Evolutionary conservation across 2,329 filamentous ascomycete genomes (phyloP), one percentile per base, ranked within the genome.

Genomic region (Clonostachys solani): DNA sequence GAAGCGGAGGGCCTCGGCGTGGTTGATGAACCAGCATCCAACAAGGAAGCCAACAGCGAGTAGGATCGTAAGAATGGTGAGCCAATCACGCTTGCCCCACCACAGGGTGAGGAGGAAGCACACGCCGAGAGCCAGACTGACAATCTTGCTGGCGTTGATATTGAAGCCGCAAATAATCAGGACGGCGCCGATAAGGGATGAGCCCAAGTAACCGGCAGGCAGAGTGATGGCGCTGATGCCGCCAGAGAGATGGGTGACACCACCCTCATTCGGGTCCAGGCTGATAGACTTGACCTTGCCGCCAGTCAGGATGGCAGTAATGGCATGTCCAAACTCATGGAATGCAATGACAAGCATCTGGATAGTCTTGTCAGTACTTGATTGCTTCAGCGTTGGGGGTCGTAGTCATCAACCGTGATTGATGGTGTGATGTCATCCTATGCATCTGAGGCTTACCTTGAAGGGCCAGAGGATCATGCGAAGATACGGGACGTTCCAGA

Each of bases 271-370:
- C n/a, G 87, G 86, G 60, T 89, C 84, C 18, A 90, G 77, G 18
- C 78, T 84, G 58, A 92, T 90, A 37, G 81, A 86, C 60, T 89
- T 81, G 54, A 92, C 87, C 47, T 72, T 75, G 5, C 87, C 87
- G 47, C 87, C 87, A 0, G 87, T 92, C 50, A 83, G 78, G 52
- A 84, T 78, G 37, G 86, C 85, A 2, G 82, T 82, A 56, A 89
- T 79, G 43, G 87, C 87, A 65, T 92, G 87, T 12, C 85, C 81
- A 59, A 91, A 84, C 55, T 92, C 87, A 67, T 92, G 87, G 64
- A 91, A 92, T 36, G 87, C 87, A 53, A 92, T 91, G 45, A 89
- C 86, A 17, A 92, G 77, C 87, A 91, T 90, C 83, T 87, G 49
- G 2, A 40, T 3, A 23, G 35, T 23, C 6, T 33, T n/a, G 35